These are phyloP conservation scores for Claviceps sp. DNA, from an alignment of 2,329 filamentous ascomycete species.

Conservation along the genomic window DNA sequence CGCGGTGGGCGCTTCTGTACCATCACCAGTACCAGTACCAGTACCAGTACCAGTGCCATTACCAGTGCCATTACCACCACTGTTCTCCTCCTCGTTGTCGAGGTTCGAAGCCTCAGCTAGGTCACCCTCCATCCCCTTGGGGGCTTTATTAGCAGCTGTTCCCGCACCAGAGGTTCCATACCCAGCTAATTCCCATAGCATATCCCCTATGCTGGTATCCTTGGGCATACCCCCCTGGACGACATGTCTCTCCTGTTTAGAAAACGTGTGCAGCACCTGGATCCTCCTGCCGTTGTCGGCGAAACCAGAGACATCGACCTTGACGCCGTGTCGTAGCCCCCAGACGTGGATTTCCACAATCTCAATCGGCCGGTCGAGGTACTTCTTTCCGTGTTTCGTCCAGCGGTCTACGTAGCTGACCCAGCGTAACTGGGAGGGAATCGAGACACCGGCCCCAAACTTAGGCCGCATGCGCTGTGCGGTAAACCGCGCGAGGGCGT, in stretches of 20 bases:
- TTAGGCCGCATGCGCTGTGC: conserved; percentile 76
- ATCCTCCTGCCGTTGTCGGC: conserved; percentile 83
- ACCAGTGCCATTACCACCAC: not conserved
- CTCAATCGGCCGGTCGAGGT: conserved; percentile 72
- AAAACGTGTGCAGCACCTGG: conserved; percentile 70
- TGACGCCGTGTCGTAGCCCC: conserved; percentile 79
- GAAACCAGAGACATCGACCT: conserved; percentile 73
- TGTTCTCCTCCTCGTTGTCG: conserved; percentile 2
- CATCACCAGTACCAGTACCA: no score
- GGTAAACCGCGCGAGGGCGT: conserved; percentile 50
- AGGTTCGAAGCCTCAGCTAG: conserved; percentile 12
- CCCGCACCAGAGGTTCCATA: conserved; percentile 13
- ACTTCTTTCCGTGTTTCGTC: conserved; percentile 61
- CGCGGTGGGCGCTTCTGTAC: not conserved
- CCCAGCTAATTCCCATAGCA: conserved; percentile 40
- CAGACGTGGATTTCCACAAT: conserved; percentile 81
- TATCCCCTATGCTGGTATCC: conserved; percentile 33
- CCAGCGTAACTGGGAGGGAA: conserved; percentile 83
- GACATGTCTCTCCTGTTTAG: conserved; percentile 54
- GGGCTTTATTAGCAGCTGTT: conserved; percentile 17
- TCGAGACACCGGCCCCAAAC: conserved; percentile 82
- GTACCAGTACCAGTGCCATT: no score
- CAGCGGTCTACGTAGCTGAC: conserved; percentile 81
- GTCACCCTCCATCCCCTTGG: conserved; percentile 24
- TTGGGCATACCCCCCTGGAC: conserved; percentile 44